These are phyloP conservation scores for Marsdenia floribunda DNA, from an alignment of 257 asterid genomes.

Conservation along the genomic window DNA sequence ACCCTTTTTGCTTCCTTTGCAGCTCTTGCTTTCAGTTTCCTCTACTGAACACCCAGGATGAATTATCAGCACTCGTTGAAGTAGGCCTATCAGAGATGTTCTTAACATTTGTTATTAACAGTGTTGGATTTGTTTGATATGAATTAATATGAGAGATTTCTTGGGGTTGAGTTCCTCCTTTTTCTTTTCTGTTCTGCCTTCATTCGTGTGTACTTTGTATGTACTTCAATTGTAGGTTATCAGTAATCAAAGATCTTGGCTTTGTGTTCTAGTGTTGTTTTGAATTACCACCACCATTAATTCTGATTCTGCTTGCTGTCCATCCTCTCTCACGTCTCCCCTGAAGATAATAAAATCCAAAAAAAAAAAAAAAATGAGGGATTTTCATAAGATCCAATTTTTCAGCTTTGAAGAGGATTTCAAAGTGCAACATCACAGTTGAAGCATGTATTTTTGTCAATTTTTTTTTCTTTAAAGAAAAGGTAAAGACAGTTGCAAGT, in stretches of 20 bases:
- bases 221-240: not conserved
- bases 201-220: not conserved
- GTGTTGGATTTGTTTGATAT: not conserved
- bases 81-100: not conserved
- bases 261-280: not conserved
- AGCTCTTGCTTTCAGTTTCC: constrained; percentile 41
- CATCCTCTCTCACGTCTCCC: not conserved
- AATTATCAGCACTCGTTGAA: not conserved
- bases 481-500: not conserved
- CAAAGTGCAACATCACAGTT: not conserved
- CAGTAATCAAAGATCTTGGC: not conserved
- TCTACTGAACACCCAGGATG: constrained; percentile 24
- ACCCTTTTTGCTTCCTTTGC: constrained; percentile 36
- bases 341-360: too few species aligned
- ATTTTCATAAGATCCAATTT: too few species aligned
- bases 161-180: not conserved
- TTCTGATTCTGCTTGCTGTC: not conserved
- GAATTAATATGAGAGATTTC: not conserved
- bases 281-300: not conserved
- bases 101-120: not conserved
- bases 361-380: too few species aligned
- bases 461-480: not conserved
- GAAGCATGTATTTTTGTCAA: not conserved
- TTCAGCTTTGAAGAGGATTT: not conserved
- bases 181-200: not conserved